Evolutionary conservation across 176 grass and related monocot species (phyloP).

Genomic region (bread wheat (Triticum aestivum)): DNA sequence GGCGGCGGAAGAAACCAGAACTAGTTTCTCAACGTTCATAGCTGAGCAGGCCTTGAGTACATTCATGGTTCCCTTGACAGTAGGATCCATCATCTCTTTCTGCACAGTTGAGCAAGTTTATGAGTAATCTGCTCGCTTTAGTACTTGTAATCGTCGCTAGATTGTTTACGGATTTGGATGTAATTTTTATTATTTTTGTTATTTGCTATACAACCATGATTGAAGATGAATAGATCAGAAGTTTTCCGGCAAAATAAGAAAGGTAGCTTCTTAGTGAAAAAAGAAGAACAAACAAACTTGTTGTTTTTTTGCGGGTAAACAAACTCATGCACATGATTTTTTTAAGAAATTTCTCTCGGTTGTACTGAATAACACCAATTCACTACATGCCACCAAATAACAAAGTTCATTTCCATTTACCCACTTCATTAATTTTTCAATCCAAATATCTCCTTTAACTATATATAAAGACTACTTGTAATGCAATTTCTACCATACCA

Average conservation of each 20-base stretch:
- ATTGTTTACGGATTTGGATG: no score
- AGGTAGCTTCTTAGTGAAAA: neutral
- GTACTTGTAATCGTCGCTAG: no score
- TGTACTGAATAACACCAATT: neutral
- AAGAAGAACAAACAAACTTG: neutral
- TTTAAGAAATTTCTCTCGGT: neutral
- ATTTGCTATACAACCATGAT: no score
- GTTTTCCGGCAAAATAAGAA: neutral
- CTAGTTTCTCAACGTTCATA: neutral
- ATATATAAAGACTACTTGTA: neutral
- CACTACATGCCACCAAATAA: no score
- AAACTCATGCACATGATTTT: neutral
- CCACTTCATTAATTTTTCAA: neutral
- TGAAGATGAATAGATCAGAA: no score
- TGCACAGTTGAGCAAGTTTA: neutral
- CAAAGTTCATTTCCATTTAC: no score
- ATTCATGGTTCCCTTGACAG: constrained; percentile 35
- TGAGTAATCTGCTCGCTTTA: neutral
- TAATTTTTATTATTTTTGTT: no score
- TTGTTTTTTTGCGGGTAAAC: neutral
- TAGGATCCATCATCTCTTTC: constrained; percentile 38
- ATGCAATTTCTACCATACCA: neutral
- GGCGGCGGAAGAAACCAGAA: constrained; percentile 32
- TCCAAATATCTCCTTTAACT: neutral
- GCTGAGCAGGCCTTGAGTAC: constrained; percentile 31